These are phyloP conservation scores for Pichia cephalocereana DNA, from an alignment of 805 yeast genomes.

Conservation along the genomic window DNA sequence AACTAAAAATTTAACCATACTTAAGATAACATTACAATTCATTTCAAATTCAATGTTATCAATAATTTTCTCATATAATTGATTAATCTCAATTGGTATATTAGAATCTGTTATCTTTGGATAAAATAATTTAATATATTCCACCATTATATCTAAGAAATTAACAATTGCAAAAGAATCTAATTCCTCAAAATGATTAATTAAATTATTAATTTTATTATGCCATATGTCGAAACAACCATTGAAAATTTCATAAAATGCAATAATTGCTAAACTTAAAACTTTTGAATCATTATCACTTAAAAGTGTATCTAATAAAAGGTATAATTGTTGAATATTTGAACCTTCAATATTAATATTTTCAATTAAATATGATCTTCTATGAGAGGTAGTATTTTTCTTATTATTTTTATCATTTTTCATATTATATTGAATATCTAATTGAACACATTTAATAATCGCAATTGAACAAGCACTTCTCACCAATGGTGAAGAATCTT, in stretches of 20 bases:
- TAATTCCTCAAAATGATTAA: conserved; percentile 34
- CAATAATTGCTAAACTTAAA: conserved; percentile 55
- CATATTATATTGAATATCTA: conserved; percentile 23
- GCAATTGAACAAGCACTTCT: conserved; percentile 75
- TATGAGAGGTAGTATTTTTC: neutral
- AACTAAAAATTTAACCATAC: conserved; percentile 47
- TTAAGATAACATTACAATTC: conserved; percentile 53
- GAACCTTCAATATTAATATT: conserved; percentile 24
- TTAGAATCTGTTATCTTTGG: conserved; percentile 18
- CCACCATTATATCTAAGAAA: conserved; percentile 52
- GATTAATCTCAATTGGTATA: conserved; percentile 37
- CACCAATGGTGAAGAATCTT: conserved; percentile 71
- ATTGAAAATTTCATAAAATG: conserved; percentile 45
- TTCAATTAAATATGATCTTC: conserved; percentile 1
- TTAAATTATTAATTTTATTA: conserved; percentile 45
- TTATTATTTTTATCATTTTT: conserved; percentile 4
- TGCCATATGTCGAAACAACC: conserved; percentile 61
- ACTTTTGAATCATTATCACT: conserved; percentile 62
- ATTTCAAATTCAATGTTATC: conserved; percentile 38
- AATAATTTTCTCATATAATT: conserved; percentile 40
- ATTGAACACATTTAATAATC: conserved; percentile 43
- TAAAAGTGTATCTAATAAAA: conserved; percentile 42
- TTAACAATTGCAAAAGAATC: conserved; percentile 67
- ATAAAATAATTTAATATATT: conserved; percentile 56
- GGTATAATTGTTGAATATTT: conserved; percentile 41